Evolutionary conservation across 2,329 filamentous ascomycete genomes (phyloP).

Genomic region (Fusarium newnesense): DNA sequence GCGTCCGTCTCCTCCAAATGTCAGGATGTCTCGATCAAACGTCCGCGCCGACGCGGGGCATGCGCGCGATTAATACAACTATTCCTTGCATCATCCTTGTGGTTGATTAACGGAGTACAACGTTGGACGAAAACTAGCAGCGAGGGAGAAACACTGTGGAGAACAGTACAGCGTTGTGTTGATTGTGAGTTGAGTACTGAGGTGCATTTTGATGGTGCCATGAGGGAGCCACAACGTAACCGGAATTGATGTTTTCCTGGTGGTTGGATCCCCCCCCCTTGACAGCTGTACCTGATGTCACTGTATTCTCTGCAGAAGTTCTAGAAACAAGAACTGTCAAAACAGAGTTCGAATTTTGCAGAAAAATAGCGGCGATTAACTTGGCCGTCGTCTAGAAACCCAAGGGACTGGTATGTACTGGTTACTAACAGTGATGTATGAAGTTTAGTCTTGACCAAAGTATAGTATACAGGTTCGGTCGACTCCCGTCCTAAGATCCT

Average conservation of each 20-base stretch:
- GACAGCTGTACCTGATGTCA: slow-evolving; percentile 25
- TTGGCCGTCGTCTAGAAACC: background rate
- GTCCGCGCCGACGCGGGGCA: slow-evolving; percentile 26
- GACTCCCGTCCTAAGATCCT: slow-evolving; percentile 28
- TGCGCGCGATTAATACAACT: slow-evolving; percentile 28
- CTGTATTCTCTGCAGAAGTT: slow-evolving; percentile 17
- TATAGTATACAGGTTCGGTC: slow-evolving; percentile 32
- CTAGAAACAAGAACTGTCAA: slow-evolving; percentile 20
- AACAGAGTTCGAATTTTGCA: slow-evolving; percentile 16
- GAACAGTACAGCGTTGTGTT: background rate
- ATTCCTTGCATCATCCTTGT: slow-evolving; percentile 36
- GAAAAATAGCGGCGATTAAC: background rate
- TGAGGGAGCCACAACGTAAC: background rate
- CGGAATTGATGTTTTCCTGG: background rate
- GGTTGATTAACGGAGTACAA: slow-evolving; percentile 19
- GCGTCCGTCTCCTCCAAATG: slow-evolving; percentile 5
- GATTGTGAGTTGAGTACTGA: slow-evolving; percentile 1
- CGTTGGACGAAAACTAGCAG: slow-evolving; percentile 12
- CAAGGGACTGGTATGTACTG: slow-evolving; percentile 6
- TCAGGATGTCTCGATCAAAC: slow-evolving; percentile 29
- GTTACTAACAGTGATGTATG: background rate
- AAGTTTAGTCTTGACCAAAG: slow-evolving; percentile 5
- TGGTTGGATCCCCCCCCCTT: background rate
- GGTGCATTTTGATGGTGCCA: slow-evolving; percentile 7
- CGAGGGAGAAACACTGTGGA: slow-evolving; percentile 18